Evolutionary conservation across 192 early-diverging fungal species (phyloP).

Genomic region (Linnemannia elongata): DNA sequence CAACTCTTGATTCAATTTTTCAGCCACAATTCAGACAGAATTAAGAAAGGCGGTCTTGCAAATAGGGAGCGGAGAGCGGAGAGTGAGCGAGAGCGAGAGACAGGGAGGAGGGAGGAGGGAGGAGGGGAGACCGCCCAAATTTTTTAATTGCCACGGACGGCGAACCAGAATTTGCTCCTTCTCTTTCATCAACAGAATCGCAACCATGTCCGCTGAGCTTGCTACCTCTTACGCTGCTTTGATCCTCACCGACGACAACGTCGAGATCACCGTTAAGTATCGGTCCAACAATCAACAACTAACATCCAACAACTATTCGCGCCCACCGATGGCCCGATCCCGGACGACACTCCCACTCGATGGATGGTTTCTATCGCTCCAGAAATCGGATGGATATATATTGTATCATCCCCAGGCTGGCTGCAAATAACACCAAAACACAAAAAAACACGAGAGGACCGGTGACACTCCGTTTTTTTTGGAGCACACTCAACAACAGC

Average conservation of each 20-base stretch:
- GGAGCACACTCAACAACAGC: background rate
- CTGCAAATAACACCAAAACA: background rate
- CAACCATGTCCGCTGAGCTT: slow-evolving; percentile 77
- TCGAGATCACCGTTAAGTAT: slow-evolving; percentile 93
- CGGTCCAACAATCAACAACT: slow-evolving; percentile 12
- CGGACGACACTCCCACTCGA: slow-evolving; percentile 6
- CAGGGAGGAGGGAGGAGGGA: background rate
- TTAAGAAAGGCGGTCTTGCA: background rate
- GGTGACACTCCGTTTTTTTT: background rate
- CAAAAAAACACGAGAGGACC: background rate
- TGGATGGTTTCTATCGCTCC: background rate
- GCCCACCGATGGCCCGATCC: slow-evolving; percentile 9
- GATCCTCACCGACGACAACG: slow-evolving; percentile 97
- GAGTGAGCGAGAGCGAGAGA: no score
- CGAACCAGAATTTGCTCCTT: slow-evolving; percentile 33
- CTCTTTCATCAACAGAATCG: slow-evolving; percentile 43
- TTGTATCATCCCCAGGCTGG: background rate
- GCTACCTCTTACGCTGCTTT: slow-evolving; percentile 97
- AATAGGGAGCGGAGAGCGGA: no score
- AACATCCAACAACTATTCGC: background rate
- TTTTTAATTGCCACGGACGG: background rate
- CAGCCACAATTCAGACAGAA: background rate
- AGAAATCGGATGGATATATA: slow-evolving; percentile 8
- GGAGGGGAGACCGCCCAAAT: background rate
- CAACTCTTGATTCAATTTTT: background rate